Evolutionary conservation across 1,284 basidiomycete species (phyloP), one percentile per base, ranked within the genome.

Genomic region (Phellinidium pouzarii): DNA sequence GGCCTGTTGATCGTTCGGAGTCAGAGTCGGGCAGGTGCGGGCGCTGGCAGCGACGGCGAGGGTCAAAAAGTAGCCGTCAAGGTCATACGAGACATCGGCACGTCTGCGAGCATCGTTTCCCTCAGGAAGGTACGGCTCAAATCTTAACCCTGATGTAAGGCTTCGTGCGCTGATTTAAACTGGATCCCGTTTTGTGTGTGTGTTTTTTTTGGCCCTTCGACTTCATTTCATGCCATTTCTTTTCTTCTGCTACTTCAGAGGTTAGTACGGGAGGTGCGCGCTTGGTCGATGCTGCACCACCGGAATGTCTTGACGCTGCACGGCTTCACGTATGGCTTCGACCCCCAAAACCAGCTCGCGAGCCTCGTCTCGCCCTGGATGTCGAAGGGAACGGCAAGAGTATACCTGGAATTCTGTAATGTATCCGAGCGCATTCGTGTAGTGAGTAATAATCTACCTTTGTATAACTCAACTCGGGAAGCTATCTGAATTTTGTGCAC

Each of bases 281-380:
- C 52, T 11, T 57, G 55, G 55, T 38, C 46, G 20, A 47, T 37
- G 22, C 42, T 57, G 26, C 26, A 50, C 44, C 55, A 57, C 41
- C 36, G 50, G 5, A 57, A 57, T 34, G 48, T 57, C 31, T 44
- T 57, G 14, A 38, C 40, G n/a, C 40, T 57, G 26, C 42, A 45
- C 14, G 55, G 55, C 27, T 57, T 53, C 36, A 37, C 42, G 14
- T 57, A 57, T 31, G 52, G 51, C 8, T 57, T 57, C 12, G 26
- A 25, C 27, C 23, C 44, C 14, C 29, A 31, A 8, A 45, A 29
- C 23, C 23, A 25, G 34, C 52, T 53, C 11, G 51, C 55, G 23
- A 53, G 51, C 42, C 50, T 57, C 34, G 55, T 57, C 27, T 57
- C 55, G 19, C 51, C 51, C 3, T 57, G 55, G 55, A 57, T 57